Percentiles rank a stretch among this genome's conserved stretches.
Conservation (phyloP, 352 stramenopile species). For the Ochromonadaceae sp. region DNA sequence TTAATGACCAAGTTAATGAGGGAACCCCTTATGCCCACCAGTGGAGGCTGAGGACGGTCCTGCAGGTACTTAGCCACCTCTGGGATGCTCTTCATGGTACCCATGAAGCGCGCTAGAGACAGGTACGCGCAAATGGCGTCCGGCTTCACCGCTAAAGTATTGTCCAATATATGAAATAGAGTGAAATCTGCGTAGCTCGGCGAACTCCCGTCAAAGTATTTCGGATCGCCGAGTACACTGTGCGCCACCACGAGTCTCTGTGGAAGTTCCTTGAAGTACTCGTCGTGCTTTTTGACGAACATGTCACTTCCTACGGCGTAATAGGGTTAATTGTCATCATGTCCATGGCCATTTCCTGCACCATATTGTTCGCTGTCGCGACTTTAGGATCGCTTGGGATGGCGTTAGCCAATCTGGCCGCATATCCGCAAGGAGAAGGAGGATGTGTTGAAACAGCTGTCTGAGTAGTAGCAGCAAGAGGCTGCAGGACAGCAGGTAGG, state of each 20-base stretch:
- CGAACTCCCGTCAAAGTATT: not conserved
- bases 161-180: constrained; percentile 8
- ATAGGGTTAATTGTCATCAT: not conserved
- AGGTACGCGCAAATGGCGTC: no score
- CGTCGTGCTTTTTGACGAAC: not conserved
- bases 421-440: no score
- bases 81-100: no score
- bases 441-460: no score
- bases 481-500: no score
- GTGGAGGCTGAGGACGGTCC: no score
- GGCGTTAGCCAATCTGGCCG: not conserved
- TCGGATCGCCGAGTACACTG: not conserved
- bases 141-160: not conserved
- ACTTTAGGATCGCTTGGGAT: not conserved
- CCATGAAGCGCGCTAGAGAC: no score
- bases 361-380: not conserved
- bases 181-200: not conserved
- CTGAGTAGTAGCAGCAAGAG: no score
- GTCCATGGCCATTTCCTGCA: not conserved
- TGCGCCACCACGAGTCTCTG: not conserved
- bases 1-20: no score
- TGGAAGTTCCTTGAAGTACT: not conserved
- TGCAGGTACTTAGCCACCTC: no score
- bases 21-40: no score
- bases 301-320: not conserved